Evolutionary conservation across 2,329 filamentous ascomycete genomes (phyloP).

Genomic region (Penicillium frequentans): DNA sequence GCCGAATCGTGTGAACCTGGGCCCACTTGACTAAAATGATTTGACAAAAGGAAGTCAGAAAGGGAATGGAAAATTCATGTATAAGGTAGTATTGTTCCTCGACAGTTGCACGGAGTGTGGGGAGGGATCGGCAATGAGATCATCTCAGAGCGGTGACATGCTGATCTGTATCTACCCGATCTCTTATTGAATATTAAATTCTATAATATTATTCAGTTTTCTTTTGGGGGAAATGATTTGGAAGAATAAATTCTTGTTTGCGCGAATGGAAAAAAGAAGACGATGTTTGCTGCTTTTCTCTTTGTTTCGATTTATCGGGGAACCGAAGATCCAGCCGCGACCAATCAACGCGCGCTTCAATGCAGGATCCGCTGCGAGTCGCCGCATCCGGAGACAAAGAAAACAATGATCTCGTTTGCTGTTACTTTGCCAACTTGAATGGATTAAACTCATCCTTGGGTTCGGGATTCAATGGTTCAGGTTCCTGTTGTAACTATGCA

Average conservation of each 20-base stretch:
- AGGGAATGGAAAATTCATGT: background rate
- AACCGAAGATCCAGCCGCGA: constrained; percentile 9
- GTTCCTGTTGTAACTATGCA: background rate
- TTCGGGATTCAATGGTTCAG: background rate
- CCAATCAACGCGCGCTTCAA: constrained; percentile 4
- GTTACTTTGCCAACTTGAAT: background rate
- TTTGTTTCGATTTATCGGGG: constrained; percentile 9
- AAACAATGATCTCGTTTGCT: constrained; percentile 30
- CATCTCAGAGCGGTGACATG: constrained; percentile 6
- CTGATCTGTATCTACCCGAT: background rate
- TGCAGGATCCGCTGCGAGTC: constrained; percentile 9
- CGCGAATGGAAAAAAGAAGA: background rate
- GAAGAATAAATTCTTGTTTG: background rate
- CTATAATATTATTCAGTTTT: background rate
- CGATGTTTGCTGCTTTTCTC: background rate
- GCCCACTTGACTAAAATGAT: background rate
- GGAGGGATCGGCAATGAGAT: constrained; percentile 16
- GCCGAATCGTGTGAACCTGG: background rate
- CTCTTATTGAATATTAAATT: background rate
- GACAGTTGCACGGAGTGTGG: constrained; percentile 7
- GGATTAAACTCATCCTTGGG: background rate
- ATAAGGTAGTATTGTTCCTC: constrained; percentile 16
- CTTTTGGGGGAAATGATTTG: background rate
- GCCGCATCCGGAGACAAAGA: constrained; percentile 28
- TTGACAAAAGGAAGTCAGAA: background rate